Percentiles rank a stretch among this genome's conserved stretches.
Conservation (phyloP, 805 yeast genomes). For the Spencermartinsiella europaea region DNA sequence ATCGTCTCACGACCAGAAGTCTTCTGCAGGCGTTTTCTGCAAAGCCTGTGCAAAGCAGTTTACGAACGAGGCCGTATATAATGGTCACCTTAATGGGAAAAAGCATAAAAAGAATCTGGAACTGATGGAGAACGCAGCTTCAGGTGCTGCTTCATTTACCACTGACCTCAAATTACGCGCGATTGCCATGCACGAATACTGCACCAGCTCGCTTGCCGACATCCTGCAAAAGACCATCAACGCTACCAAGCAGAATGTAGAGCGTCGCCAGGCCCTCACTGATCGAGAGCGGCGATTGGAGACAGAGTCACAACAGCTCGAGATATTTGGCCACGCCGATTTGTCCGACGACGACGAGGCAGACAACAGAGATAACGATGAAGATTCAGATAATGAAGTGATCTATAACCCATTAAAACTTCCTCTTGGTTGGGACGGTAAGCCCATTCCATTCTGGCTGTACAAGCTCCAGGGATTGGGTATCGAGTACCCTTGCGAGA, state of each 20-base stretch:
- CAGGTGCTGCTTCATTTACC: background rate
- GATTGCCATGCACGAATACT: constrained; percentile 35
- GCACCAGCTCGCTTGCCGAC: constrained; percentile 35
- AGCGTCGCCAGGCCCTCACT: constrained; percentile 63
- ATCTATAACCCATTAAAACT: constrained; percentile 48
- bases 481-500: constrained; percentile 68
- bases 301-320: constrained; percentile 38
- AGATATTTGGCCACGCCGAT: constrained; percentile 22
- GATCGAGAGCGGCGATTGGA: constrained; percentile 62
- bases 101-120: constrained; percentile 55
- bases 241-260: constrained; percentile 51
- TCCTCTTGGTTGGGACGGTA: constrained; percentile 84
- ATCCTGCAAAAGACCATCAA: constrained; percentile 39
- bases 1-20: background rate
- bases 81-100: constrained; percentile 67
- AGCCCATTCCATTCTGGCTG: constrained; percentile 90
- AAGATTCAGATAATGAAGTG: constrained; percentile 33
- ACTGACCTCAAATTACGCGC: constrained; percentile 18
- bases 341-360: constrained; percentile 21
- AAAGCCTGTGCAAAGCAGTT: constrained; percentile 58
- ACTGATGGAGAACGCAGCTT: constrained; percentile 12
- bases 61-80: constrained; percentile 58
- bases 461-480: constrained; percentile 85
- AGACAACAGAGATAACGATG: constrained; percentile 25
- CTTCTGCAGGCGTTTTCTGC: constrained; percentile 44